A percentile compares a stretch with the other conserved stretches of the same genome.
phyloP scores from a whole-genome alignment of 768 basidiomycete species.

The Leccinum fibrillosum region DNA sequence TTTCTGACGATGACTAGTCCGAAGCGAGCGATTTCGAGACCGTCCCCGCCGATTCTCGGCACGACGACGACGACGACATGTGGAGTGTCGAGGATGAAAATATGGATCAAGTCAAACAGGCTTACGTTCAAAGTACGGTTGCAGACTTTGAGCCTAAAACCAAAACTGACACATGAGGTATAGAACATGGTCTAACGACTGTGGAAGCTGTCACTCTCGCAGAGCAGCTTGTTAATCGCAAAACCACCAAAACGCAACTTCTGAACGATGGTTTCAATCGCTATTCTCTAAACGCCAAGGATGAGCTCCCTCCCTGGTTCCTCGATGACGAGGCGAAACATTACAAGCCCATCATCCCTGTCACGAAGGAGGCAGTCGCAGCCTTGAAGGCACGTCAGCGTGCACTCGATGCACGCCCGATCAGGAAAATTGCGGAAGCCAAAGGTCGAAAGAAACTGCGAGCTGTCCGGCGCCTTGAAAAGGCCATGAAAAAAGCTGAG shows the following conservation, averaged over 20 bases:
- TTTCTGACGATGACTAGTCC: conserved; percentile 19
- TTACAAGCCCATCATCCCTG: conserved; percentile 93
- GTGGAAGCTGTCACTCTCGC: conserved; percentile 91
- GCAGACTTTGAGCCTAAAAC: background rate
- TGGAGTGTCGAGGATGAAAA: conserved; percentile 85
- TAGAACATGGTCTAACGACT: conserved; percentile 81
- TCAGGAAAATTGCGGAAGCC: conserved; percentile 98
- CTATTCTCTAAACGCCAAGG: conserved; percentile 87
- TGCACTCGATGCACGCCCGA: conserved; percentile 92
- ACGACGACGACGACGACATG: conserved; percentile 48
- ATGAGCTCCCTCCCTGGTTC: conserved; percentile 94
- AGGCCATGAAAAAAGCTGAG: conserved; percentile 94
- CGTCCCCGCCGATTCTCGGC: conserved; percentile 57
- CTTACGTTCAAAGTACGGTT: conserved; percentile 62
- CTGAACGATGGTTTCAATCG: conserved; percentile 96
- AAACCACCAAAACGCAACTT: conserved; percentile 83
- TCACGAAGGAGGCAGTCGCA: conserved; percentile 92
- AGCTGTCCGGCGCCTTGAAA: conserved; percentile 80
- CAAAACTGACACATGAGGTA: conserved; percentile 5
- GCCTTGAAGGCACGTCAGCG: conserved; percentile 87
- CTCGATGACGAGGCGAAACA: conserved; percentile 92
- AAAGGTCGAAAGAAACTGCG: conserved; percentile 96
- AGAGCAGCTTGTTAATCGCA: conserved; percentile 84
- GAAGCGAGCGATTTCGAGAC: conserved; percentile 62
- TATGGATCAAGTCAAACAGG: conserved; percentile 63